A percentile compares a stretch with the other conserved stretches of the same genome.
Conservation (phyloP, 177 flowering plant species). For the Telopea speciosissima region DNA sequence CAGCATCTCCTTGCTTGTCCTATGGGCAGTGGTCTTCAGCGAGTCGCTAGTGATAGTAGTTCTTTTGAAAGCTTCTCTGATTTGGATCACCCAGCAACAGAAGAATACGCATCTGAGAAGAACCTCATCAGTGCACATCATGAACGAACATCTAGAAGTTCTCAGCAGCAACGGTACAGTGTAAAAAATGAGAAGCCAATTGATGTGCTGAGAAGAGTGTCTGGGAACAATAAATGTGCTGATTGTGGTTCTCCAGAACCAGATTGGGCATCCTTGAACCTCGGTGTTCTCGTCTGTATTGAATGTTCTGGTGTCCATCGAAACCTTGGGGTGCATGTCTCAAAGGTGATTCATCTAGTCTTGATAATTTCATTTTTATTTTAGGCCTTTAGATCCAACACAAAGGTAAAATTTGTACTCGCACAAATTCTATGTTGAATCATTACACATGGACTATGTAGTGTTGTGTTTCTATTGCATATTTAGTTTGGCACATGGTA, state of each 20-base stretch:
- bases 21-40: slow-evolving; percentile 45
- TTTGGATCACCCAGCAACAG: slow-evolving; percentile 48
- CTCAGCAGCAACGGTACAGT: slow-evolving; percentile 45
- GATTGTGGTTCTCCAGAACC: slow-evolving; percentile 98
- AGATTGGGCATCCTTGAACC: slow-evolving; percentile 98
- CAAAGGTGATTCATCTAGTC: slow-evolving; percentile 51
- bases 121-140: slow-evolving; percentile 33
- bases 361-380: neutral
- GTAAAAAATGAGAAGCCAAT: slow-evolving; percentile 70
- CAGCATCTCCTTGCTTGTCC: slow-evolving; percentile 58
- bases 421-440: neutral
- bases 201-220: slow-evolving; percentile 57
- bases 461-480: slow-evolving; percentile 3
- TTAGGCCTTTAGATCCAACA: neutral
- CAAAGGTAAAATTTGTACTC: neutral
- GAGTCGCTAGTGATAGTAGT: slow-evolving; percentile 74
- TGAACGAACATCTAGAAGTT: slow-evolving; percentile 48
- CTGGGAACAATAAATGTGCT: slow-evolving; percentile 94
- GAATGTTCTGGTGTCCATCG: slow-evolving; percentile 99
- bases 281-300: slow-evolving; percentile 93
- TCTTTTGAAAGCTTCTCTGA: slow-evolving; percentile 76
- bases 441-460: neutral
- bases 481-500: neutral
- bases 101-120: slow-evolving; percentile 56
- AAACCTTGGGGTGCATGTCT: slow-evolving; percentile 97